Base-by-base conservation (phyloP, 2,329 filamentous ascomycete species). In the Drechslerella coelobrocha region DNA sequence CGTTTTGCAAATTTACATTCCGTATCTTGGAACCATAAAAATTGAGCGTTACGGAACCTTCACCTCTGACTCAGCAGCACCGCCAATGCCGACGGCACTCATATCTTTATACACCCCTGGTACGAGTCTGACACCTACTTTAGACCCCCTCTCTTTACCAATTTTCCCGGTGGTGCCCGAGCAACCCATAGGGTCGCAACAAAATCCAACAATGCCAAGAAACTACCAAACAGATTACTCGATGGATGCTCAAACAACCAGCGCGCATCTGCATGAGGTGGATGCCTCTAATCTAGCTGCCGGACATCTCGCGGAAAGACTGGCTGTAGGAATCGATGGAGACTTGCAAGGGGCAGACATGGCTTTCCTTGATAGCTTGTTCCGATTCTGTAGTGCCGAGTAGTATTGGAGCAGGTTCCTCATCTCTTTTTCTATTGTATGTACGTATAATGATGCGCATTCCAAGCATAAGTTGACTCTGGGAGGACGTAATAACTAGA, bases 11-110 rank as follows among this genome's bases (percentile, higher is more conserved):
- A 79, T 84, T 10, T 75, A 78, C 10, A 79, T 83, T 17, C 82
- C 82, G 0, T 80, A 81, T 41, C 77, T 82, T 21, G 81, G 81
- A 0, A 78, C 75, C 1, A 76, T 83, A 14, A 77, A 75, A 26
- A 79, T 82, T 26, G 74, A 74, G 12, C 73, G 73, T 27, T 56
- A 71, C 23, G 57, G 53, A 9, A 62, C 74, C 9, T 57, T 50
- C 8, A 26, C 12, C 23, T 26, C 47, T 52, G 51, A 2, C 7
- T n/a, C 12, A 8, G 3, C 29, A 17, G 23, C 3, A 45, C 17
- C 63, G n/a, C n/a, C n/a, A n/a, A n/a, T 54, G 54, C 2, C n/a
- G 17, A 39, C 52, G 26, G 14, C 47, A 50, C 17, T 24, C 45
- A 63, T 23, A 43, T 24, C 5, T 48, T 3, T 8, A 3, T 24